Evolutionary conservation across 202 grass and related monocot genomes (phyloP).

Genomic region (Zoysia matrella): DNA sequence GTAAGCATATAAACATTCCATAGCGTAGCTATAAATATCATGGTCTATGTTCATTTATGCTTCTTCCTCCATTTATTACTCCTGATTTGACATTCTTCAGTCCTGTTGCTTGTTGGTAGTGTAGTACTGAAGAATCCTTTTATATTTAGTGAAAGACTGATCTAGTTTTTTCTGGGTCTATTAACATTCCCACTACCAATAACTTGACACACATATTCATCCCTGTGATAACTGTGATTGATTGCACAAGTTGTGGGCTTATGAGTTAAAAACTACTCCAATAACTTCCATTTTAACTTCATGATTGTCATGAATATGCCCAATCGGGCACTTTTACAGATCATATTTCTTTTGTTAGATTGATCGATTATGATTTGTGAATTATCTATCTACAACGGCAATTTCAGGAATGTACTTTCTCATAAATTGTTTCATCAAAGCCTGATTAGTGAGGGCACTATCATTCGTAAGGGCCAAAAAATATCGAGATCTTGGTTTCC

Average conservation of each 20-base stretch:
- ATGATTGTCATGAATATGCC: no score
- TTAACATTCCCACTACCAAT: no score
- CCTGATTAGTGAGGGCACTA: neutral
- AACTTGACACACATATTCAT: no score
- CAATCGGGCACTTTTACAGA: neutral
- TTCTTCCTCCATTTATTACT: no score
- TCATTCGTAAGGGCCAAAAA: neutral
- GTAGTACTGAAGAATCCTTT: no score
- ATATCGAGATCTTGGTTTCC: neutral
- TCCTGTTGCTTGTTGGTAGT: no score
- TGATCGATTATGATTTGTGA: conserved; percentile 27
- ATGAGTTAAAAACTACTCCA: neutral
- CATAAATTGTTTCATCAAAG: neutral
- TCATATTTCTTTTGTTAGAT: conserved; percentile 17
- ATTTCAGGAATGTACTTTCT: conserved; percentile 20
- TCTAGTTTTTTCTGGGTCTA: no score
- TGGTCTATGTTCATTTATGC: neutral
- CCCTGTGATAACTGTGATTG: neutral
- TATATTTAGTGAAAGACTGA: no score
- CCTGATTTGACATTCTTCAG: no score
- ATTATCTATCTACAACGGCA: neutral
- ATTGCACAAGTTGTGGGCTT: neutral
- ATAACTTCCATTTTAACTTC: conserved; percentile 3
- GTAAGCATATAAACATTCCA: conserved; percentile 46
- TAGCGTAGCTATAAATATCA: neutral